phyloP scores from a whole-genome alignment of 768 basidiomycete genomes.

The Tricholoma terreum region DNA sequence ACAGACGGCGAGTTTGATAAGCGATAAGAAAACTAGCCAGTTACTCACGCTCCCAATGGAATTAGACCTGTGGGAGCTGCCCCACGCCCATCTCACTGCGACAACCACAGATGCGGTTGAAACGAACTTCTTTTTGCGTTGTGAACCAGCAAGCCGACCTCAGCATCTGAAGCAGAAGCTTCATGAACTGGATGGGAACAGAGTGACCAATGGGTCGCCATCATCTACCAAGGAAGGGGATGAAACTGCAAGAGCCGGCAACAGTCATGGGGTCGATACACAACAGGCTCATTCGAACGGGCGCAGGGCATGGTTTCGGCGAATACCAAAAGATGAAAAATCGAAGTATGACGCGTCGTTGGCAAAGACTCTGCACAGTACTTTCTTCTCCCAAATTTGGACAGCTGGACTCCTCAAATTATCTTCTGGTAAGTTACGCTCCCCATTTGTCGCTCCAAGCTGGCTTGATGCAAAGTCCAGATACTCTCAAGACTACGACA shows the following conservation, averaged over 20 bases:
- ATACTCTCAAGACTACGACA: conserved; percentile 43
- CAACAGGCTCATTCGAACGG: not conserved
- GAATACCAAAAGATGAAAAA: conserved; percentile 1
- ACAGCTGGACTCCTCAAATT: conserved; percentile 34
- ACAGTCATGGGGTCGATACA: not conserved
- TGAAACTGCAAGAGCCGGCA: not conserved
- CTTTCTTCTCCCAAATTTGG: conserved; percentile 38
- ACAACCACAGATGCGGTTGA: conserved; percentile 38
- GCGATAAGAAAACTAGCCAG: too few species aligned
- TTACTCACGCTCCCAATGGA: not conserved
- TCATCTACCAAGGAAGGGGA: conserved; percentile 13
- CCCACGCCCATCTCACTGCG: conserved; percentile 29
- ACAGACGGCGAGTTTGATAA: conserved; percentile 36
- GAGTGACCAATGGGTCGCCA: not conserved
- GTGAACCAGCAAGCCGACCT: conserved; percentile 39
- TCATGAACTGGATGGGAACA: not conserved
- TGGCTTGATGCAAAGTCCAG: conserved; percentile 19
- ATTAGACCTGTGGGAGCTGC: conserved; percentile 47
- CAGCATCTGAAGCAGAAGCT: conserved; percentile 1
- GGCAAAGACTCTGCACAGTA: conserved; percentile 31
- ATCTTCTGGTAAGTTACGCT: conserved; percentile 23
- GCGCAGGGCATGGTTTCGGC: not conserved
- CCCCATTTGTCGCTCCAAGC: not conserved
- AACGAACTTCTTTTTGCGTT: conserved; percentile 40
- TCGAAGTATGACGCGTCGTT: conserved; percentile 32